These are phyloP conservation scores for Linum usitatissimum DNA, from an alignment of 345 rosid genomes.

Conservation along the genomic window DNA sequence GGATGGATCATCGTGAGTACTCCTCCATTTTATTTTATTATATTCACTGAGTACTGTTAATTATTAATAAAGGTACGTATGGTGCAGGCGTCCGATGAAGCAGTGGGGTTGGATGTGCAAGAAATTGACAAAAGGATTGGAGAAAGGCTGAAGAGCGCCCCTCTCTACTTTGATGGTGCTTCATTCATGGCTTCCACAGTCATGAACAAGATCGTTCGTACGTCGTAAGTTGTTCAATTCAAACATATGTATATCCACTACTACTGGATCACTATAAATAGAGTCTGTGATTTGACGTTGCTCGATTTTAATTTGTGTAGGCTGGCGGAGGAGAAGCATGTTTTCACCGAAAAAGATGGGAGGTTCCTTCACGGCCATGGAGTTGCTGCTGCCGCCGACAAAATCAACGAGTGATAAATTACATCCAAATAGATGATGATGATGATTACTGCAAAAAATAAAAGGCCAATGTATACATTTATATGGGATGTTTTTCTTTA, in stretches of 20 bases:
- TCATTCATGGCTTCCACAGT: slow-evolving; percentile 8
- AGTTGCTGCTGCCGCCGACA: not conserved
- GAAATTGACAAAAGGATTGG: slow-evolving; percentile 8
- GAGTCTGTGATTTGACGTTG: no score
- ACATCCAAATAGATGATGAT: no score
- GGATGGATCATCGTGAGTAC: not conserved
- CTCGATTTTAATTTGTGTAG: not conserved
- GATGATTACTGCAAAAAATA: no score
- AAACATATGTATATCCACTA: not conserved
- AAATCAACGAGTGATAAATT: no score
- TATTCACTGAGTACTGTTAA: not conserved
- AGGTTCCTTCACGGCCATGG: slow-evolving; percentile 12
- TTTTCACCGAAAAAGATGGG: slow-evolving; percentile 8
- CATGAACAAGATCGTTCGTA: slow-evolving; percentile 1
- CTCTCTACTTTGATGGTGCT: slow-evolving; percentile 8
- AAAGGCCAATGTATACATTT: no score
- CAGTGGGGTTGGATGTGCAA: not conserved
- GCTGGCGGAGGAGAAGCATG: slow-evolving; percentile 15
- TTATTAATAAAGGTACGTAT: not conserved
- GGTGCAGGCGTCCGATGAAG: slow-evolving; percentile 11
- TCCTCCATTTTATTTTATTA: not conserved
- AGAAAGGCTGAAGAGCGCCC: slow-evolving; percentile 4
- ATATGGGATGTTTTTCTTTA: no score
- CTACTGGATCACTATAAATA: no score
- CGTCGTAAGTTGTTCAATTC: slow-evolving; percentile 4